These are phyloP conservation scores for Dendrocalamus sinicus DNA, from an alignment of 176 grass and related monocot species.

Conservation along the genomic window DNA sequence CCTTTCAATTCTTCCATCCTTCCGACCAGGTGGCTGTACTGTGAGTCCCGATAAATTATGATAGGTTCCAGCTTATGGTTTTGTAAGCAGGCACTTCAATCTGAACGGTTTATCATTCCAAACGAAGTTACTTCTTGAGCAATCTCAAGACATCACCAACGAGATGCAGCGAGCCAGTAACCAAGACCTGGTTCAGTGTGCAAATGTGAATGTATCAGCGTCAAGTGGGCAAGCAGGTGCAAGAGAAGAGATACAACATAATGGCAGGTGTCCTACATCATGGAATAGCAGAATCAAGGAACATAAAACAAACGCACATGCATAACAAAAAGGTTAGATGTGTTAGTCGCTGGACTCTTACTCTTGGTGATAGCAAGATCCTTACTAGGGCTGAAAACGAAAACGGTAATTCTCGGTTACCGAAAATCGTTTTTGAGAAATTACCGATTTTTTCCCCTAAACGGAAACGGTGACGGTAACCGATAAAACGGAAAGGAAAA, in stretches of 20 bases:
- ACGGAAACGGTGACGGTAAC: too few species aligned
- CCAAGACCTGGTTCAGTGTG: constrained; percentile 54
- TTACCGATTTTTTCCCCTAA: too few species aligned
- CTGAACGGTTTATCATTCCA: constrained; percentile 27
- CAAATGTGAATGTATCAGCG: constrained; percentile 43
- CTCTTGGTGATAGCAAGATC: too few species aligned
- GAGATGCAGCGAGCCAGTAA: constrained; percentile 70
- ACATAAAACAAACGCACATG: constrained; percentile 9
- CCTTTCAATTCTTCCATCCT: constrained; percentile 34
- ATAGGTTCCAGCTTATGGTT: constrained; percentile 12
- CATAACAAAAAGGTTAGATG: constrained; percentile 1
- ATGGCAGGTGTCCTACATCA: background rate
- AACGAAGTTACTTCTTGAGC: constrained; percentile 51
- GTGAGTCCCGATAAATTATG: constrained; percentile 7
- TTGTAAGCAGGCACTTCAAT: constrained; percentile 33
- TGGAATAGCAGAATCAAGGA: background rate
- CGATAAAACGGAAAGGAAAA: too few species aligned
- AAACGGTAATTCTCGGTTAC: too few species aligned
- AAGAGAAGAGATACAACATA: constrained; percentile 4
- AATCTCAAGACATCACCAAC: constrained; percentile 75
- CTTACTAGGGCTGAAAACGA: too few species aligned
- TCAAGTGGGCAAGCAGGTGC: constrained; percentile 35
- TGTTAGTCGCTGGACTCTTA: too few species aligned
- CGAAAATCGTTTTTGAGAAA: too few species aligned
- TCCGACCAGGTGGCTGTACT: constrained; percentile 35